Evolutionary conservation across 331 rosid genomes (phyloP), one percentile per base, ranked within the genome.

Genomic region (Malus hybrid): DNA sequence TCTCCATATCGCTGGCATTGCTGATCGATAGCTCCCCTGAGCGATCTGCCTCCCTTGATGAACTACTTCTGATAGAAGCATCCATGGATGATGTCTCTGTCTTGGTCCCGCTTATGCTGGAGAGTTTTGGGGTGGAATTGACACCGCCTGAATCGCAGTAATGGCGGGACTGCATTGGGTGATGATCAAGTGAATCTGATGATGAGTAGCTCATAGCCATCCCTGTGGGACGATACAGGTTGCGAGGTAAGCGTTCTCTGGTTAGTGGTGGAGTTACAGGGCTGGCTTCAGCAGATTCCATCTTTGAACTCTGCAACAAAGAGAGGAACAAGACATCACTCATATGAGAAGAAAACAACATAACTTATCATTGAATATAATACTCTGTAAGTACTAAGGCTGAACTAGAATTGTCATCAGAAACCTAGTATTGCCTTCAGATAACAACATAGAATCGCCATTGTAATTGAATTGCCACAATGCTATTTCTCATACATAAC

Each of bases 11-110:
- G 80, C 97, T 93, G 34, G 90, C 95, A 81, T 86, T 93, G 83
- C 98, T 93, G 78, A 93, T 81, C 33, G 98, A 93, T 69, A 93
- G 79, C 87, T 93, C 98, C 32, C 88, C 86, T 0, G 98, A 93
- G 74, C 91, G 93, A 80, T 93, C 98, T 50, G 97, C 98, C n/a
- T 93, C 98, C 80, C 98, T 87, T 1, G 98, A 93, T 6, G 95
- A 89, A 84, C 98, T 93, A 81, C 98, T 93, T 86, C 91, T 90
- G 34, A 90, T 89, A 22, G 98, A 93, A 75, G 98, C 91, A 76
- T 93, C 98, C 89, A 90, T 88, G 3, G 96, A 90, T 52, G 96
- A 90, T 73, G 73, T 61, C 87, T 88, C 96, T 13, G 96, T 90
- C 86, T 90, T 88, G 67, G 93, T 88, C 29, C 89, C 91, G 64